Evolutionary conservation across 495 filamentous ascomycete genomes (phyloP).

Genomic region (Penicillium waksmanii): DNA sequence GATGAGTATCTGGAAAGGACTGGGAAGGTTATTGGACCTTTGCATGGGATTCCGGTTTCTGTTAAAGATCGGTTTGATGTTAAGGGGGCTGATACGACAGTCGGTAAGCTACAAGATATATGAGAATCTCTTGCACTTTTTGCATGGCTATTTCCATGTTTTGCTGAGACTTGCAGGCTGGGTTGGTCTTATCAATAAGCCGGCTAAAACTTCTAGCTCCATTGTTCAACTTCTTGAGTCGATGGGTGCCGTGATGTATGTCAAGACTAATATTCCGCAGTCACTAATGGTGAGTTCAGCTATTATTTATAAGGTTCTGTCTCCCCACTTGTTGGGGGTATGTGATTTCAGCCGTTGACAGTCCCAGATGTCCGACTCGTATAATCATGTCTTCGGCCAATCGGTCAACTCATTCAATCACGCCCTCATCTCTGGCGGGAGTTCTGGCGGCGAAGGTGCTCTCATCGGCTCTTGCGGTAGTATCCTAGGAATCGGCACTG

Average conservation of each 20-base stretch:
- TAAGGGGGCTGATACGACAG: conserved; percentile 49
- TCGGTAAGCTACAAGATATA: conserved; percentile 29
- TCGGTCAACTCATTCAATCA: conserved; percentile 61
- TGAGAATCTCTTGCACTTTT: not conserved
- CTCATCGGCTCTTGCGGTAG: conserved; percentile 59
- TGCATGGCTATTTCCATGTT: not conserved
- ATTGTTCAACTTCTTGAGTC: conserved; percentile 29
- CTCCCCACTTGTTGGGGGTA: not conserved
- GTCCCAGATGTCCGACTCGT: conserved; percentile 53
- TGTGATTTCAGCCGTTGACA: not conserved
- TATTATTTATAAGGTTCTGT: not conserved
- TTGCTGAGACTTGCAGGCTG: conserved; percentile 23
- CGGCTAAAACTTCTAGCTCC: conserved; percentile 26
- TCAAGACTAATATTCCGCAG: conserved; percentile 64
- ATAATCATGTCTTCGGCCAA: conserved; percentile 44
- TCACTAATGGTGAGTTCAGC: conserved; percentile 45
- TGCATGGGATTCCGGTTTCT: conserved; percentile 68
- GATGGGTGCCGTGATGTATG: conserved; percentile 55
- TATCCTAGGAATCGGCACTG: conserved; percentile 65
- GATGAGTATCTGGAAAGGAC: conserved; percentile 42
- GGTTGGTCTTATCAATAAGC: conserved; percentile 34
- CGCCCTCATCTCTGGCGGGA: conserved; percentile 60
- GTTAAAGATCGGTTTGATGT: conserved; percentile 68
- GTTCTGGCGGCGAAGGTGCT: conserved; percentile 66
- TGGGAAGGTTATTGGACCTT: conserved; percentile 55